Evolutionary conservation across 148 eudicot species (phyloP), one percentile per base, ranked within the genome.

Genomic region (Spergularia bocconei): DNA sequence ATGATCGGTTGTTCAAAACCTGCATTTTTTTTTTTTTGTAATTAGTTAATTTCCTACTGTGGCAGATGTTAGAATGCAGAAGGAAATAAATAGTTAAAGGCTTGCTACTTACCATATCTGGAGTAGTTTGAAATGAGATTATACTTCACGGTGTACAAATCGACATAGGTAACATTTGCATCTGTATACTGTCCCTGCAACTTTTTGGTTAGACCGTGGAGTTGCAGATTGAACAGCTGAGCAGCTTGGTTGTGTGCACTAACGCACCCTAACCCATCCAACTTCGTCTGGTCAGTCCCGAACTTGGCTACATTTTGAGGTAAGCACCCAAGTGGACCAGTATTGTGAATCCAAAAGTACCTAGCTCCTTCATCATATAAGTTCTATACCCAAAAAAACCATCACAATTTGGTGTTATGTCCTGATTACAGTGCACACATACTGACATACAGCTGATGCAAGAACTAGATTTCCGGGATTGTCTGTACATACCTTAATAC

Each of bases 321-420:
- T 79, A 96, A 82, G 87, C 99, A 96, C 29, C 99, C 98, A 0
- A 96, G 79, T 16, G 99, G 99, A 66, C 97, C 98, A 1, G 98
- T 96, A 78, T 91, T 96, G 79, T 96, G 99, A 75, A 96, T 79
- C 99, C 99, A 96, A 63, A 89, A 89, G 58, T 88, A 88, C 82
- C 97, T 91, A 48, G 93, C 99, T 58, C 98, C 98, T 76, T 80
- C 73, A 3, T 92, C 91, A 56, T 92, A 96, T 72, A 96, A 67
- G 73, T 64, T 80, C 98, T 94, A 85, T 11, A 73, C 13, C 48
- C 44, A 11, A 58, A 65, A 29, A 48, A 38, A 53, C 7, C 52
- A 74, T 16, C 25, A 66, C 50, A 29, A 13, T 29, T 29, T 13
- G 47, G 36, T 6, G 36, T 52, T 12, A 57, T 51, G 0, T 8